Conservation (phyloP, 2,329 filamentous ascomycete genomes). For the Biscogniauxia sp. region DNA sequence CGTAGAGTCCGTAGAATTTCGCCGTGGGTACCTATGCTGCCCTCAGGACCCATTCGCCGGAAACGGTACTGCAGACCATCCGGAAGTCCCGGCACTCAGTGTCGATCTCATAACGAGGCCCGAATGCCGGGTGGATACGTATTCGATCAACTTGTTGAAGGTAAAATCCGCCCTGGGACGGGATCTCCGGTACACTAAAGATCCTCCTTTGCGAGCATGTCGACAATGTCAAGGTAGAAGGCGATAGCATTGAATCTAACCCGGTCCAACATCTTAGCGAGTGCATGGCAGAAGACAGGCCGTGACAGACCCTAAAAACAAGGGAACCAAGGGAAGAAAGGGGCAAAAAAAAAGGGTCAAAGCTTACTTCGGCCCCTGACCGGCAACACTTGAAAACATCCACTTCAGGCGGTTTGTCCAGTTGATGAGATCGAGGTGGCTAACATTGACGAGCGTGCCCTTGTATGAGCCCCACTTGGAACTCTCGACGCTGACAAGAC, state of each 20-base stretch:
- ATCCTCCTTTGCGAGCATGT: constrained; percentile 71
- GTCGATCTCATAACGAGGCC: no score
- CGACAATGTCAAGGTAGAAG: constrained; percentile 63
- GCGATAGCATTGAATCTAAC: constrained; percentile 64
- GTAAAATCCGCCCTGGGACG: no score
- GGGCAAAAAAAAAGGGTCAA: neutral
- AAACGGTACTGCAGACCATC: no score
- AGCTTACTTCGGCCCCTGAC: constrained; percentile 48
- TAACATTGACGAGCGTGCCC: constrained; percentile 60
- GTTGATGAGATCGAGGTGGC: constrained; percentile 65
- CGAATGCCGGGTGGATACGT: neutral
- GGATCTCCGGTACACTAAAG: constrained; percentile 23
- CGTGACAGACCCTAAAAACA: no score
- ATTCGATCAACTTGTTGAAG: no score
- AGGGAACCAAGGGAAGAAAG: no score
- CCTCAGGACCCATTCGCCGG: neutral
- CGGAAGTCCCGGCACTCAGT: no score
- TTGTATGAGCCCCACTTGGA: constrained; percentile 63
- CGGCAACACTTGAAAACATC: constrained; percentile 52
- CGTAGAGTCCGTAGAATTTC: no score
- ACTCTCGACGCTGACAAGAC: constrained; percentile 64
- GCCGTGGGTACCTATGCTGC: neutral
- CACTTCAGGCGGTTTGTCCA: constrained; percentile 62
- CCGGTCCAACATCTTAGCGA: constrained; percentile 8
- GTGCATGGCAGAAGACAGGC: neutral